Evolutionary conservation across 163 green algal species (phyloP), one percentile per base, ranked within the genome.

Genomic region (Prototheca cutis): DNA sequence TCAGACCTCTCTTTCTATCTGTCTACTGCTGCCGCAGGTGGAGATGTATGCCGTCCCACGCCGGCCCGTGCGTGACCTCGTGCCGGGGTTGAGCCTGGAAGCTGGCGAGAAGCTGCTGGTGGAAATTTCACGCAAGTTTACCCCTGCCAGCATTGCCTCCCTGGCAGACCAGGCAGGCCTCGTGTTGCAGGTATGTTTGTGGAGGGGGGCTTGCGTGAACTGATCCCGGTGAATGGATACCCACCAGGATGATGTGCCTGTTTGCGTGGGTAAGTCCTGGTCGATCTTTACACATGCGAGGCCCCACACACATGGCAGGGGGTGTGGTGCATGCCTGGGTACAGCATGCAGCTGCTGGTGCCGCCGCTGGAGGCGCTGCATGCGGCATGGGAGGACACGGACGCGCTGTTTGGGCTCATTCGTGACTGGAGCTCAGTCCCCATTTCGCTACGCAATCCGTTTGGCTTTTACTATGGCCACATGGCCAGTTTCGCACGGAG

Each of bases 381-480:
- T 34, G 58, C 53, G 4, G 61, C 34, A 18, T 85, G 60, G 66
- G 29, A 19, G 2, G 62, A 71, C 53, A 76, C 68, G 5, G 78
- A 85, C 48, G 48, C 48, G 15, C 48, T 84, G 13, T 80, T 81
- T 48, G 45, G 5, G 7, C 3, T 8, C 28, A 49, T 81, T 4
- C 3, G 19, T 0, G 63, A 79, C 51, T 82, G 68, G 75, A 25
- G 42, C 8, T 56, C 53, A 7, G 52, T 71, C 47, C 76, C 73
- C 33, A 81, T 79, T 27, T 55, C 33, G 45, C 48, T 81, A 23
- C 68, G 73, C 19, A 55, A 71, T 45, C 70, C 63, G 23, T 83
- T 77, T 23, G 13, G 52, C 23, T 83, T 83, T 64, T 83, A 81
- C 55, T 70, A 63, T 40, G 76, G 66, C 15, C 76, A 83, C 53